These are phyloP conservation scores for Colletotrichum lini DNA, from an alignment of 2,329 filamentous ascomycete genomes.

Conservation along the genomic window DNA sequence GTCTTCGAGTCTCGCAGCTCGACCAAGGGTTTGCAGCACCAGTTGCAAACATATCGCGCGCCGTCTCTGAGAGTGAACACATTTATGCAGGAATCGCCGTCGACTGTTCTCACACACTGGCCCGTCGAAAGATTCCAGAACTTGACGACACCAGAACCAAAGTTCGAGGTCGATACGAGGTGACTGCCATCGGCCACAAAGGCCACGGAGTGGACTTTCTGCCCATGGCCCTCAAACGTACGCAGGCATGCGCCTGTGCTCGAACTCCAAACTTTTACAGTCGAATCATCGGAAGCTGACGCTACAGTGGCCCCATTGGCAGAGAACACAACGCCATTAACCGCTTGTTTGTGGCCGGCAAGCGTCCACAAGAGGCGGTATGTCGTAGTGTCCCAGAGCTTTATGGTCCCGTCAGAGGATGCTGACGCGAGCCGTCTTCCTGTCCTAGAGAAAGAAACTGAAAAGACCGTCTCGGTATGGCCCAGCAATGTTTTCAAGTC, in stretches of 20 bases:
- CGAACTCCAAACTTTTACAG: background rate
- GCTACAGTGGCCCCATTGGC: background rate
- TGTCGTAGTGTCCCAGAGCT: background rate
- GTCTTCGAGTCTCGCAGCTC: too few relatives aligned
- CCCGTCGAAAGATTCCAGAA: background rate
- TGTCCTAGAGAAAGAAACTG: background rate
- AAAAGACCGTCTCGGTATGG: background rate
- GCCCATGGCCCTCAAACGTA: accelerated
- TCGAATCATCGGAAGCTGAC: background rate
- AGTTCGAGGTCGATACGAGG: background rate
- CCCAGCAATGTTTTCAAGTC: background rate
- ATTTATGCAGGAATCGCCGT: too few relatives aligned
- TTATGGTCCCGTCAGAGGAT: background rate
- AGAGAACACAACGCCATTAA: background rate
- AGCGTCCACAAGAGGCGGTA: background rate
- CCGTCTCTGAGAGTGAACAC: too few relatives aligned
- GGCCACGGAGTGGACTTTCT: background rate
- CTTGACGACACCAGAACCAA: background rate
- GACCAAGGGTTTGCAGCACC: too few relatives aligned
- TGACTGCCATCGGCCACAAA: background rate
- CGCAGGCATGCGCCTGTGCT: background rate
- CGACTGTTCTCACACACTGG: background rate
- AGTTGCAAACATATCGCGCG: too few relatives aligned
- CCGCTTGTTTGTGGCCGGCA: accelerated
- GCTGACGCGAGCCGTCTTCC: background rate